Evolutionary conservation across 1,284 basidiomycete genomes (phyloP), one percentile per base, ranked within the genome.

Genomic region (Cryptococcus sp.): DNA sequence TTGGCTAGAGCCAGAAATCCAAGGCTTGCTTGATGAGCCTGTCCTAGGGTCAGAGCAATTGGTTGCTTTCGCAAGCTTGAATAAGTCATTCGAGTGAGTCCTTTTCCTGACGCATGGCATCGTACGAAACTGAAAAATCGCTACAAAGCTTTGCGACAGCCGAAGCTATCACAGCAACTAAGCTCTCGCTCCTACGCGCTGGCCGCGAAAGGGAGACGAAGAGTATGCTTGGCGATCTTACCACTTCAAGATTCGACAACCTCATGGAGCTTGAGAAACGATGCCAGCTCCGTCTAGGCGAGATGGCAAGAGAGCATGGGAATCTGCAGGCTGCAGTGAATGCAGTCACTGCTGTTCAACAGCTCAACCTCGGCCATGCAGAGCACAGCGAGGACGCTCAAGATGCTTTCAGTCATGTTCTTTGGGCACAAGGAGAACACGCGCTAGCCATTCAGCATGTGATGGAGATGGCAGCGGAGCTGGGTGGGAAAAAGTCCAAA

Each of bases 371-470:
- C 0, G 60, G 65, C 3, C 40, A 45, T 10, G 47, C 54, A 1
- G 80, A 81, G 0, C 81, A 86, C 16, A 81, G 85, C 26, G 60
- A 58, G 15, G 29, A 34, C 29, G 69, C 67, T 3, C 63, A 74
- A 34, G 71, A 77, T 68, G 93, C 97, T 73, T 92, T 92, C 65
- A 88, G 94, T 2, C 85, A 88, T 55, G 92, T 97, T 6, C 82
- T 98, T 13, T 98, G 95, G 93, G 79, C 85, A 5, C 88, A 91
- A 66, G 85, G 86, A 39, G 93, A 98, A 70, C 89, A 91, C 66
- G 85, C 86, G 54, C 79, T 89, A 1, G 94, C 95, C 0, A 87
- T 95, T 38, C 84, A 89, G 64, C 87, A 85, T 57, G 80, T 95
- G 17, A 59, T 59, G 25, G 61, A 61, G n/a, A 58, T 67, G 46